A percentile compares a stretch with the other conserved stretches of the same genome.
Conservation (phyloP, 768 basidiomycete species). For the Rhizopogon sp. region DNA sequence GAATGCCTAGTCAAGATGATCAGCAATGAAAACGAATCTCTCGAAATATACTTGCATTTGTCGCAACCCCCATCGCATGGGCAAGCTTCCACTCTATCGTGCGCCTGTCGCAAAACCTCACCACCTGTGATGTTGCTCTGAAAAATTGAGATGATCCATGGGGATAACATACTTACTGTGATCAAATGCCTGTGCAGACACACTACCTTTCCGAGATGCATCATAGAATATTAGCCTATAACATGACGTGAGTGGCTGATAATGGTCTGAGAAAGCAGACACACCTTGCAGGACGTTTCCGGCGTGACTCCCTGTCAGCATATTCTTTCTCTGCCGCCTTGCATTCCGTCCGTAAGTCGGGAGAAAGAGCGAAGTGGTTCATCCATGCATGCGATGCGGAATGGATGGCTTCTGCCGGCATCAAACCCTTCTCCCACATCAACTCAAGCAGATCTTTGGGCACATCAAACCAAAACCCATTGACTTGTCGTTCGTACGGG, state of each 20-base stretch:
- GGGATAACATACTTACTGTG: constrained; percentile 42
- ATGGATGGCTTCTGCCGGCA: constrained; percentile 78
- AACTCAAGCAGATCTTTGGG: constrained; percentile 47
- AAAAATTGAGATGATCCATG: neutral
- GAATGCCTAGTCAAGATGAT: constrained; percentile 47
- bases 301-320: constrained; percentile 39
- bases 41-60: constrained; percentile 42
- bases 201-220: constrained; percentile 59
- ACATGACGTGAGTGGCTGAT: neutral
- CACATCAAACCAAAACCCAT: constrained; percentile 79
- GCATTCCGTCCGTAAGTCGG: constrained; percentile 79
- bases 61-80: constrained; percentile 66
- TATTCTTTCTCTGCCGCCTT: constrained; percentile 76
- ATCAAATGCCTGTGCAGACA: constrained; percentile 79
- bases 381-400: constrained; percentile 81
- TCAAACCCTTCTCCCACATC: constrained; percentile 50
- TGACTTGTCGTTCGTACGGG: constrained; percentile 68
- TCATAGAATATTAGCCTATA: constrained; percentile 81
- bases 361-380: constrained; percentile 65
- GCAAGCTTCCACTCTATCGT: constrained; percentile 53
- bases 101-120: constrained; percentile 55
- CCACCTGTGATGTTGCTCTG: constrained; percentile 34
- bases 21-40: neutral
- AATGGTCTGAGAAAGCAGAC: constrained; percentile 2
- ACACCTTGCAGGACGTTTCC: constrained; percentile 70